Base-by-base conservation (phyloP, 78 protist genomes). In the Abeoforma whisleri region DNA sequence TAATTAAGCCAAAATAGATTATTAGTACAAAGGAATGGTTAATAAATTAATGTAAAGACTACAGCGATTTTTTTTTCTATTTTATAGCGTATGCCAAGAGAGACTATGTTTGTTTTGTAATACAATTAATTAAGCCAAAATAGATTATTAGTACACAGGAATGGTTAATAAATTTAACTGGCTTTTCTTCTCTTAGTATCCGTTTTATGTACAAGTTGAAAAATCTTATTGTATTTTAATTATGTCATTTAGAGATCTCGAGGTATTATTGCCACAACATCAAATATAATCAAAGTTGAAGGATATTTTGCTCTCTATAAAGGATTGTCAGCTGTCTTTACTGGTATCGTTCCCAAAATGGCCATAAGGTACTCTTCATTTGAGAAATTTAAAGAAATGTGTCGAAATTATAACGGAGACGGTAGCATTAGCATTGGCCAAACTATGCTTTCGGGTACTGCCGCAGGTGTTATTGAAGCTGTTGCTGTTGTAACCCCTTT, bases 401-500 rank as follows among this genome's bases (percentile, higher is more conserved):
- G 5, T 48, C 2, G 35, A 35, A 62, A 22, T 57, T 38, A 38
- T 31, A 76, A 84, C 40, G 74, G 57, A 30, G n/a, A 48, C n/a
- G 74, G 74, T 28, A 84, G 68, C 1, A 30, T n/a, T 31, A 62
- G 81, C 28, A 68, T 76, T 25, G 28, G 77, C 5, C 76, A 62
- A n/a, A 69, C 82, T 30, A 73, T 84, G 81, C 22, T 84, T 1
- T 69, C 87, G 1, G 87, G 87, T 34, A 75, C 74, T 5, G 74
- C 69, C 28, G 8, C 87, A 12, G 87, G 87, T 40, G 82, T 84
- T 8, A 68, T 76, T 2, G 87, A 84, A 31, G 87, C 87, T 2
- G 87, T 84, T 28, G 12, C n/a, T 30, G 74, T 84, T 8, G 87
- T 84, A 33, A 84, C 87, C 19, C 87, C 87, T 39, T 37, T 84